A percentile compares a stretch with the other conserved stretches of the same genome.
These are phyloP conservation scores for Physcomitrium patens DNA, from an alignment of 225 moss, liverwort and hornwort species.

Conservation along the genomic window DNA sequence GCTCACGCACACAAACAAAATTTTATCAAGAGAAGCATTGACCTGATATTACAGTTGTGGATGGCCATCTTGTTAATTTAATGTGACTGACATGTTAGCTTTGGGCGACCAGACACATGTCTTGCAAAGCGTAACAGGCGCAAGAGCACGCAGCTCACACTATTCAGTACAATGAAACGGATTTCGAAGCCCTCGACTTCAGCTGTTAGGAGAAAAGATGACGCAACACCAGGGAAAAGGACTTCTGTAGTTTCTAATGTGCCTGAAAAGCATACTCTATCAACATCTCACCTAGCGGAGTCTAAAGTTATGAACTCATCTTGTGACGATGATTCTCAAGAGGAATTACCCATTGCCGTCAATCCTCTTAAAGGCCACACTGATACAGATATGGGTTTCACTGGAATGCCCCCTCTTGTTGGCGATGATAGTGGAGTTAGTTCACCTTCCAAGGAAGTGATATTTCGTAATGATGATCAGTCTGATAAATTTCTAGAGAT, in stretches of 20 bases:
- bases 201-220: constrained; percentile 26
- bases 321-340: constrained; percentile 27
- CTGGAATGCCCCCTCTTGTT: constrained; percentile 3
- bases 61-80: neutral
- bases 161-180: constrained; percentile 64
- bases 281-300: constrained; percentile 24
- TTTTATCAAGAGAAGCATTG: neutral
- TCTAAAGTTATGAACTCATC: constrained; percentile 16
- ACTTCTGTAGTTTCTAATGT: constrained; percentile 9
- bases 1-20: neutral
- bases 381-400: constrained; percentile 18
- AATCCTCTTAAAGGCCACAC: constrained; percentile 3
- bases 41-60: neutral
- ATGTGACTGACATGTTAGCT: constrained; percentile 6
- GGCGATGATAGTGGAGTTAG: constrained; percentile 20
- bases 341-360: constrained; percentile 1
- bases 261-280: constrained; percentile 10
- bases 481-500: constrained; percentile 9
- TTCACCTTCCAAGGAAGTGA: constrained; percentile 27
- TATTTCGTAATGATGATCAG: neutral
- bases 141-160: constrained; percentile 89
- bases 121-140: constrained; percentile 52
- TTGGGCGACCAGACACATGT: constrained; percentile 40
- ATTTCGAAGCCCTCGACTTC: constrained; percentile 34
- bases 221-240: constrained; percentile 17